Evolutionary conservation across 345 rosid species (phyloP), one percentile per base, ranked within the genome.

Genomic region (Syzygium jambos): DNA sequence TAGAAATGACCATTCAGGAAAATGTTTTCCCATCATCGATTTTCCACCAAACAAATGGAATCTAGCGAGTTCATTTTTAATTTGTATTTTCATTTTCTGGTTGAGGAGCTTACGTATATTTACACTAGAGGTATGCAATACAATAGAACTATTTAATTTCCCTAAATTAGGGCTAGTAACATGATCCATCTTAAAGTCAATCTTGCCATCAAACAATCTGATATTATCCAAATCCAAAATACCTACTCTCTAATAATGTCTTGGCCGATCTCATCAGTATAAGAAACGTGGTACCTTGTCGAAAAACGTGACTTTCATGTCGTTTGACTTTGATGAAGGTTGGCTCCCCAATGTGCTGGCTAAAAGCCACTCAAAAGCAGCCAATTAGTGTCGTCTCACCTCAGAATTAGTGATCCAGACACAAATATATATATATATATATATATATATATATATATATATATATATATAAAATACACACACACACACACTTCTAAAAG

Each of bases 21-120:
- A 34, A 2, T 4, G 2, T 73, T 38, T 5, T 73, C 27, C 10
- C 38, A 73, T 38, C 3, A 11, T 19, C 15, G 8, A 73, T 41
- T 73, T 73, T 38, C 25, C 49, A 73, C 7, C 1, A 1, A 19
- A 19, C 15, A 38, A 38, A 73, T 0, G 0, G 27, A 21, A 73
- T 73, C 22, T 0, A 19, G 25, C 0, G 82, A 38, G 82, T 73
- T 38, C 80, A 34, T 73, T 34, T 73, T 73, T 16, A 73, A 25
- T 73, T 5, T 34, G 9, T 9, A 21, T 73, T 17, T 68, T 73
- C 49, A 19, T 73, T 34, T 73, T 73, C 13, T 0, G 7, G 23
- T 73, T 19, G 80, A 41, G 80, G 14, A 34, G 11, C 49, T 73
- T 73, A 9, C 17, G 19, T 73, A 38, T 34, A 5, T 34, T 34